Percentiles rank a stretch among this genome's conserved stretches.
These are phyloP conservation scores for Fagopyrum esculentum DNA, from an alignment of 148 eudicot species.

Conservation along the genomic window DNA sequence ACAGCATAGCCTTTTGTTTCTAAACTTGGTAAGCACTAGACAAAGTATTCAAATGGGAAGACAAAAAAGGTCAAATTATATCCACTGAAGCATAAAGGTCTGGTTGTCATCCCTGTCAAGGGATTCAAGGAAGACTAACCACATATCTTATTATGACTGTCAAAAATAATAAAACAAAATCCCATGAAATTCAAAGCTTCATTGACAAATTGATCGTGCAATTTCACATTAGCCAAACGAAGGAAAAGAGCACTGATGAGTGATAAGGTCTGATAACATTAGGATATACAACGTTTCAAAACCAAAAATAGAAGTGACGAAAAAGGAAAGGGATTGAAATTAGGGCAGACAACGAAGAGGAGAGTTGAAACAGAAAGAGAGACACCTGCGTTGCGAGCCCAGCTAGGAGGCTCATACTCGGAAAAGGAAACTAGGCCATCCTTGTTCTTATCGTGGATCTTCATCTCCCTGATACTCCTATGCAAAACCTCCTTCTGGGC, in stretches of 20 bases:
- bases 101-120: too few species aligned
- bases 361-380: neutral
- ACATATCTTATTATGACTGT: too few species aligned
- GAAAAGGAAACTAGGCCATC: constrained; percentile 66
- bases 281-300: neutral
- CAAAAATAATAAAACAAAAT: too few species aligned
- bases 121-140: too few species aligned
- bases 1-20: too few species aligned
- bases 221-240: neutral
- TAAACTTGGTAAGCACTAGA: too few species aligned
- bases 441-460: constrained; percentile 79
- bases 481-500: constrained; percentile 58
- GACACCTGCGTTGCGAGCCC: constrained; percentile 59
- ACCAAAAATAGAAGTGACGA: too few species aligned
- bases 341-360: neutral
- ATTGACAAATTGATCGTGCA: neutral
- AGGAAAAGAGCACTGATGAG: too few species aligned
- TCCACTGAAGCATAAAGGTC: too few species aligned
- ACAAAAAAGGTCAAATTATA: too few species aligned
- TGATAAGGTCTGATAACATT: neutral
- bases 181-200: too few species aligned
- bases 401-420: constrained; percentile 82
- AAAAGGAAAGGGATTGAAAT: neutral
- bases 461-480: constrained; percentile 71
- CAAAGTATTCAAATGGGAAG: too few species aligned